Evolutionary conservation across 768 basidiomycete species (phyloP).

Genomic region (Tulasnella sp.): DNA sequence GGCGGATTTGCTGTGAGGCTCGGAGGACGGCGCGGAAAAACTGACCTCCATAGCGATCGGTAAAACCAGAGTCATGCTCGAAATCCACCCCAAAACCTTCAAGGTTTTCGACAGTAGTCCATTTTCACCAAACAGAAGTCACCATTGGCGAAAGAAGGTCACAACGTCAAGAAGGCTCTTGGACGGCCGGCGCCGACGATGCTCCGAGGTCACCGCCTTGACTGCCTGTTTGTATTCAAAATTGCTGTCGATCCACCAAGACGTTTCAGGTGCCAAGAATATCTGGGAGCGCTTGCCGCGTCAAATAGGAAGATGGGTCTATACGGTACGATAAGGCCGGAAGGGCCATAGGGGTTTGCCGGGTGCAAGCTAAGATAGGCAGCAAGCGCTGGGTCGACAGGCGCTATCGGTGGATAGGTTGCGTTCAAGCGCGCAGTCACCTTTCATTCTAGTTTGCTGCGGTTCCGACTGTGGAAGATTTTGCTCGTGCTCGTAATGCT

Average conservation of each 20-base stretch:
- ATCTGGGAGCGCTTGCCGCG: not conserved
- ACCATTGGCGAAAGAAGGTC: not conserved
- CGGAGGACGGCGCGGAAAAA: not conserved
- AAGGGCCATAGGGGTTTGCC: not conserved
- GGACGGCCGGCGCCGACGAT: not conserved
- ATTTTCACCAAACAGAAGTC: not conserved
- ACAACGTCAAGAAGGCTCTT: not conserved
- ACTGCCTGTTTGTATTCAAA: not conserved
- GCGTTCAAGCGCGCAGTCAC: not conserved
- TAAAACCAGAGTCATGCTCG: not conserved
- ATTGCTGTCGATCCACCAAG: not conserved
- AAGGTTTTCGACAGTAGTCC: not conserved
- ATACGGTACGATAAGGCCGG: not conserved
- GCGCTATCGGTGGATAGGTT: not conserved
- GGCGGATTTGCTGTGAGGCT: not conserved
- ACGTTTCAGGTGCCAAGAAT: not conserved
- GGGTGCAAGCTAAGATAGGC: not conserved
- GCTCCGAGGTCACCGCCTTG: not conserved
- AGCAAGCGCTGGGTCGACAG: not conserved
- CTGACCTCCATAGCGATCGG: not conserved
- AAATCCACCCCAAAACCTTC: not conserved
- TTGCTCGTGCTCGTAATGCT: not conserved
- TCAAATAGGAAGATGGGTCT: not conserved
- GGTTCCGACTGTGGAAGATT: not conserved
- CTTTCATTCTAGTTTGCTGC: not conserved